A percentile compares a stretch with the other conserved stretches of the same genome.
These are phyloP conservation scores for Trametes pubescens DNA, from an alignment of 1,284 basidiomycete species.

Conservation along the genomic window DNA sequence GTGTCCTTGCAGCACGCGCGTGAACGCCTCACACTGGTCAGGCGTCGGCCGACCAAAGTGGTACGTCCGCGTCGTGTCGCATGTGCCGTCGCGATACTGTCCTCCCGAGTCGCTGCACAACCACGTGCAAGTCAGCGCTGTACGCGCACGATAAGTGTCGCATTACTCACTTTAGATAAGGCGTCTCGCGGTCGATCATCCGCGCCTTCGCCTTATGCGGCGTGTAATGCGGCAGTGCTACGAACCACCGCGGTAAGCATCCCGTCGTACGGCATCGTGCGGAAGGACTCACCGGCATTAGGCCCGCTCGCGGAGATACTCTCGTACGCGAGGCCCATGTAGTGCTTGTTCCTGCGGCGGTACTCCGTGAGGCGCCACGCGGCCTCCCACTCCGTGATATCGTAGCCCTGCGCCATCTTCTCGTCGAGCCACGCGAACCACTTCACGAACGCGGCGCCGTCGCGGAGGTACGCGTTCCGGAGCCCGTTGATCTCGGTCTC, in stretches of 20 bases:
- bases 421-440: slow-evolving; percentile 89
- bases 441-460: slow-evolving; percentile 89
- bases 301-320: slow-evolving; percentile 93
- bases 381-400: slow-evolving; percentile 93
- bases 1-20: slow-evolving; percentile 95
- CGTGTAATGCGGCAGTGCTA: slow-evolving; percentile 91
- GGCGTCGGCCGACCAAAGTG: slow-evolving; percentile 87
- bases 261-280: not conserved
- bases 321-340: slow-evolving; percentile 91
- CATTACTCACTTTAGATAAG: slow-evolving; percentile 86
- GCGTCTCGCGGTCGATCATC: slow-evolving; percentile 79
- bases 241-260: not conserved
- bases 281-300: slow-evolving; percentile 67
- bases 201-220: slow-evolving; percentile 77
- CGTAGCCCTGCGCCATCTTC: slow-evolving; percentile 77
- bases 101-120: slow-evolving; percentile 83
- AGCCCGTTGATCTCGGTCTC: slow-evolving; percentile 84
- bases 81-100: slow-evolving; percentile 91
- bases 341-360: slow-evolving; percentile 77
- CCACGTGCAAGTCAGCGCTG: slow-evolving; percentile 22
- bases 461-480: slow-evolving; percentile 86
- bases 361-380: slow-evolving; percentile 85
- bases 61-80: slow-evolving; percentile 91
- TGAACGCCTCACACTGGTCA: slow-evolving; percentile 91
- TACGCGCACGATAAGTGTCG: slow-evolving; percentile 10